Conservation (phyloP, 2,329 filamentous ascomycete species). For the Aspergillus eucalypticola region DNA sequence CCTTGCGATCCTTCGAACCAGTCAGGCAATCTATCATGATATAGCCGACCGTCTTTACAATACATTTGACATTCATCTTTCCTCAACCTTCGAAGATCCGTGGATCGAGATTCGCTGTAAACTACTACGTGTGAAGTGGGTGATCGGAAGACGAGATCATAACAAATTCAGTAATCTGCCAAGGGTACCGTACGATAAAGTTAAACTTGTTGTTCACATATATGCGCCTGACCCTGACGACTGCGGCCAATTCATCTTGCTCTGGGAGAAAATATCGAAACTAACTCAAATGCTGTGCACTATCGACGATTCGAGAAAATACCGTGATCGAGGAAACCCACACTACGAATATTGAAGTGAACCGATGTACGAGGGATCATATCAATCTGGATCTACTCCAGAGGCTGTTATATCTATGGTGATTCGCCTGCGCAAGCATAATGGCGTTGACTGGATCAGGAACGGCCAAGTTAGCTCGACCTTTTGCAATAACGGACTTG, state of each 20-base stretch:
- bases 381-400: too few species aligned
- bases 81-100: neutral
- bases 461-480: too few species aligned
- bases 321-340: too few species aligned
- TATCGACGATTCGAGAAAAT: too few species aligned
- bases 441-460: too few species aligned
- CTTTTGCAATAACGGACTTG: too few species aligned
- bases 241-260: neutral
- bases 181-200: neutral
- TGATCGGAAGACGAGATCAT: neutral
- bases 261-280: neutral
- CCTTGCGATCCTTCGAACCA: constrained; percentile 5
- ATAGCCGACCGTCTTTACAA: constrained; percentile 10
- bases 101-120: neutral
- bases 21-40: constrained; percentile 10
- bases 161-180: neutral
- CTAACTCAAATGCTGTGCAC: too few species aligned
- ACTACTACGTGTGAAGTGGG: neutral
- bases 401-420: too few species aligned
- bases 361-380: too few species aligned
- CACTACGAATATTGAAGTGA: too few species aligned
- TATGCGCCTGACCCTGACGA: neutral
- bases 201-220: neutral
- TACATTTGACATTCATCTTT: constrained; percentile 8
- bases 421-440: too few species aligned